Evolutionary conservation across 768 basidiomycete genomes (phyloP), one percentile per base, ranked within the genome.

Genomic region (Artomyces pyxidatus): DNA sequence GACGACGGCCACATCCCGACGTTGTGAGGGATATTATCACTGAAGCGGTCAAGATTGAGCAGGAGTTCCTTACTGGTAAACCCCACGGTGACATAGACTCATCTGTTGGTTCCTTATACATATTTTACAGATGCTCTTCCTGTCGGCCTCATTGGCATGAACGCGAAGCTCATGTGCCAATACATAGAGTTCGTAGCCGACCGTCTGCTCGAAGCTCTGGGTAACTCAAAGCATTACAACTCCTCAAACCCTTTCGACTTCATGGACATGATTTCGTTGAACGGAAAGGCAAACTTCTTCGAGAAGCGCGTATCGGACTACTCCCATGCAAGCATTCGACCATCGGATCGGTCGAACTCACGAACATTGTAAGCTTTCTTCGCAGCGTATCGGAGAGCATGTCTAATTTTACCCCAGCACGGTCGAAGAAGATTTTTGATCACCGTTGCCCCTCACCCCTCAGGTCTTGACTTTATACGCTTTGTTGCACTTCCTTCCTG

Each of bases 261-360:
- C 61, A 93, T 93, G 89, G 90, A 94, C 57, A 81, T 92, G 78
- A 94, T 94, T 40, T 95, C 91, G 14, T 71, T 96, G 6, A 86
- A 93, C 68, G 94, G 94, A 54, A 98, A 98, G 73, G 90, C 93
- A 35, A 93, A 96, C 69, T 96, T 96, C 66, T 96, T 94, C 63
- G 92, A 95, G 70, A 93, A 94, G 68, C 78, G 93, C 1, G 94
- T 96, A 3, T 92, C 89, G 3, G 86, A 88, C 17, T 88, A 88
- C 58, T 73, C 81, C 14, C 85, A 78, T 59, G 85, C 86, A 8
- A 72, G 77, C 43, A 72, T 86, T 48, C 32, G 32, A 75, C 75
- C 42, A 28, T 16, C 14, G 14, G 65, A 63, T 23, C 40, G 21
- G 23, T 16, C 16, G 23, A 14, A 42, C 25, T 42, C 40, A 42